Evolutionary conservation across 1,284 basidiomycete species (phyloP), one percentile per base, ranked within the genome.

Genomic region (Ustilago xerochloae): DNA sequence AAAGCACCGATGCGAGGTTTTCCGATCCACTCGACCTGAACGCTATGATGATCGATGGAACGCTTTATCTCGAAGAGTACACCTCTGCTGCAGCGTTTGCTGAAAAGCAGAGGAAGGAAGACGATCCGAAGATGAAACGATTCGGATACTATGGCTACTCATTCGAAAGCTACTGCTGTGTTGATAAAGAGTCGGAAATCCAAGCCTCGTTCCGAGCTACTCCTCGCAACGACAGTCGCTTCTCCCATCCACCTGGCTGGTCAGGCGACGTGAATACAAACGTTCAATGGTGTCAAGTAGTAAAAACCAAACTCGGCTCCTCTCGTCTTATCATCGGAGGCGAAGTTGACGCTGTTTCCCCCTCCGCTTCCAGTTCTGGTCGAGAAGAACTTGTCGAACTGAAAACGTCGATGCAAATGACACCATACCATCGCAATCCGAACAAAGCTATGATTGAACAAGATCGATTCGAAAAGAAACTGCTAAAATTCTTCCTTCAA

Each of bases 221-320:
- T 1, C 9, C 28, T 0, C 58, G 47, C n/a, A 10, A 20, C 8
- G 35, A 39, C 7, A 32, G 20, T 8, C 6, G 8, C 5, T 2
- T 36, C 4, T 38, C 43, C 1, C 15, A 62, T 29, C 71, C 75
- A 0, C 50, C 49, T 7, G 78, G 79, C 0, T 95, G 93, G 93
- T 89, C 91, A 54, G 92, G 92, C 0, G 90, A 92, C 68, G 93
- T 97, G 9, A 90, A 98, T 82, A 97, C 93, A 5, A 97, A 97
- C 80, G 90, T 93, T 0, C 95, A 97, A 83, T 98, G 94, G 94
- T 97, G 95, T 82, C 91, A 90, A 69, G 90, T 99, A 26, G 92
- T 96, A 46, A 92, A 93, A 82, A 94, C 93, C 3, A 93, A 93
- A 64, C 88, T 97, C 5, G 93, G 91, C 0, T 87, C 90, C 53